Evolutionary conservation across 73 alveolate species (phyloP).

Genomic region (Paraurostyla sp.): DNA sequence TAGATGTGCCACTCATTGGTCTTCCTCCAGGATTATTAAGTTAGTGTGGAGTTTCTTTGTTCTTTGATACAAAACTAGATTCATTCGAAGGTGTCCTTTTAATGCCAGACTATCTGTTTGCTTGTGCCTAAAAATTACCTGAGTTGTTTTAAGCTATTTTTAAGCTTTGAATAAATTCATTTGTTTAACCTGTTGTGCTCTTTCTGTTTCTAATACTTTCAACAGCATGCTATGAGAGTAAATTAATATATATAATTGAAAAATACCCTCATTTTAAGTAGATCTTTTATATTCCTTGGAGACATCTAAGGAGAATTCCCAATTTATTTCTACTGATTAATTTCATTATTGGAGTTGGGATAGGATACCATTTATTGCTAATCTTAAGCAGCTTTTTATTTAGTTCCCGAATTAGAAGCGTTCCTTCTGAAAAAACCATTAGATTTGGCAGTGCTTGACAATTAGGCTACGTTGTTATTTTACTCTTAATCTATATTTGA

Average conservation of each 20-base stretch:
- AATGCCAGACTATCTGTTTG: slow-evolving; percentile 3
- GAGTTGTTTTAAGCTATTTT: slow-evolving; percentile 5
- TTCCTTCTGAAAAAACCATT: slow-evolving; percentile 46
- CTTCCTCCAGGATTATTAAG: background rate
- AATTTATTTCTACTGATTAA: background rate
- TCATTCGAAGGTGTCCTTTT: slow-evolving; percentile 55
- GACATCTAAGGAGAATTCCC: slow-evolving; percentile 55
- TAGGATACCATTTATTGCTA: background rate
- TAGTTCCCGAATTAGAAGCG: slow-evolving; percentile 45
- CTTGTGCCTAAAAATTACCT: background rate
- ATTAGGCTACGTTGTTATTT: background rate
- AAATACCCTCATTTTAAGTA: slow-evolving; percentile 43
- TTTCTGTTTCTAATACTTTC: slow-evolving; percentile 53
- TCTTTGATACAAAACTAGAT: slow-evolving; percentile 12
- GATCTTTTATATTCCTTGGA: slow-evolving; percentile 55
- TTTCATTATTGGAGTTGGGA: background rate
- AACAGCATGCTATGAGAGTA: slow-evolving; percentile 48
- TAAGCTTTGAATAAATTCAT: slow-evolving; percentile 43
- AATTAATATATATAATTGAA: background rate
- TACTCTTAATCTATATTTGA: slow-evolving; percentile 7
- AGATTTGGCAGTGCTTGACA: slow-evolving; percentile 43
- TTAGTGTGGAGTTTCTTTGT: background rate
- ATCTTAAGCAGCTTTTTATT: background rate
- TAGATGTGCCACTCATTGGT: slow-evolving; percentile 55
- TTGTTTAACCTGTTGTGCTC: slow-evolving; percentile 6